Base-by-base conservation (phyloP, 306 rosid genomes). In the Clitoria ternatea region DNA sequence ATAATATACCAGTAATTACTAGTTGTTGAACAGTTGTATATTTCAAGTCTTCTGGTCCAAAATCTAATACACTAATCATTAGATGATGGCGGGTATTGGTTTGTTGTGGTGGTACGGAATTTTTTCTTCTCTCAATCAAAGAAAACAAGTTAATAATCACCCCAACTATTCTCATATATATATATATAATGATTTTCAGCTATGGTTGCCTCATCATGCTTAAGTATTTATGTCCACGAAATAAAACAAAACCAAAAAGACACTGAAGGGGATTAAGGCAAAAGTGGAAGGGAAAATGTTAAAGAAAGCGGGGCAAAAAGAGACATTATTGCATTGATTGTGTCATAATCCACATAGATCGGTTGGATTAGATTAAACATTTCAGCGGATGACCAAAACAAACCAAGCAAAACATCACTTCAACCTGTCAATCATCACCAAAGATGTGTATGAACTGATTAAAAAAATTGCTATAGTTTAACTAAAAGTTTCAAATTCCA, bases 41-140 rank as follows among this genome's bases (percentile, higher is more conserved):
- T 49, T 72, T 65, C 75, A 77, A 79, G 67, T 35, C 29, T 56
- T 72, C 36, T 37, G 53, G 18, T 63, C 37, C 83, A 70, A 62
- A 80, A 77, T 69, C 74, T 70, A 43, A 48, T 75, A 54, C 29
- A 39, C 81, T 42, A 79, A 83, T 83, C 75, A 88, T 85, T 71
- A 71, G 78, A 54, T 77, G 61, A 66, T 54, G 20, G 36, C 1
- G 24, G 60, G 59, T 60, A 18, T 50, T 65, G 40, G 9, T 32
- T 33, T 35, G 50, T 45, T 72, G 29, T 60, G 22, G 33, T 59
- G 36, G 77, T 83, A 67, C 82, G 83, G 82, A 72, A 27, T 27
- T 52, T 73, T 2, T 59, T 45, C 62, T 59, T 32, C 68, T 32
- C 68, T 73, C 64, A 64, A 72, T 44, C 63, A 56, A 8, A 43